phyloP scores from a whole-genome alignment of 2,329 filamentous ascomycete genomes.

The Arthrobotrys iridis region DNA sequence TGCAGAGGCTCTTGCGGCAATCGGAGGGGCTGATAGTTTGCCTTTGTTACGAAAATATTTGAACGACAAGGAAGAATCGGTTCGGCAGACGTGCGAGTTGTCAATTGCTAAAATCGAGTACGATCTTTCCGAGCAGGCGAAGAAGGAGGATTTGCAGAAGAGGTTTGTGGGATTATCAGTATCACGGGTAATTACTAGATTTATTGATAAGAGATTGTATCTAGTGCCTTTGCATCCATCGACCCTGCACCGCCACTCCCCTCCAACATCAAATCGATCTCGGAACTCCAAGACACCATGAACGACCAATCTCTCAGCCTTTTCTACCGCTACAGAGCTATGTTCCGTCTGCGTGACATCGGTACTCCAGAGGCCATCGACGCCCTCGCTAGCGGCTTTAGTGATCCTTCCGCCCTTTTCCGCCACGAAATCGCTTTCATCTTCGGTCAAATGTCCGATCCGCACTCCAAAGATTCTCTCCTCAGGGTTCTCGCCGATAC shows the following conservation, averaged over 20 bases:
- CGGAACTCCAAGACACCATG: conserved; percentile 77
- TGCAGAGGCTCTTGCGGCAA: conserved; percentile 89
- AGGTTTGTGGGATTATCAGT: conserved; percentile 71
- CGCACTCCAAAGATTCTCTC: conserved; percentile 93
- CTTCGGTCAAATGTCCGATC: conserved; percentile 94
- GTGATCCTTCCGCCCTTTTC: conserved; percentile 89
- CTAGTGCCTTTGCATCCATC: conserved; percentile 91
- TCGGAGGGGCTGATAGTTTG: conserved; percentile 79
- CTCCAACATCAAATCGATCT: conserved; percentile 71
- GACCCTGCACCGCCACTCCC: conserved; percentile 92
- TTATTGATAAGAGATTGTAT: conserved; percentile 4
- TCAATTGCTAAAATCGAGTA: conserved; percentile 93
- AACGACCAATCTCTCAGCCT: conserved; percentile 82
- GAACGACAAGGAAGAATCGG: conserved; percentile 78
- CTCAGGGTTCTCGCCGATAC: conserved; percentile 79
- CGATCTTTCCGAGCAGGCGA: conserved; percentile 79
- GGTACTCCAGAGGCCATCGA: conserved; percentile 90
- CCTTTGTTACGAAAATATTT: conserved; percentile 77
- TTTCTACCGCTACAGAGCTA: conserved; percentile 93
- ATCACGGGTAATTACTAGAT: conserved; percentile 1
- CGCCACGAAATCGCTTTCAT: conserved; percentile 98
- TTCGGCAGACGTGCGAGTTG: conserved; percentile 97
- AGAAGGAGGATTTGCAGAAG: conserved; percentile 79
- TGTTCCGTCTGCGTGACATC: conserved; percentile 96
- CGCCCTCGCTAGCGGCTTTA: conserved; percentile 84